Evolutionary conservation across 257 asterid species (phyloP).

Genomic region (Verbascum thapsus): DNA sequence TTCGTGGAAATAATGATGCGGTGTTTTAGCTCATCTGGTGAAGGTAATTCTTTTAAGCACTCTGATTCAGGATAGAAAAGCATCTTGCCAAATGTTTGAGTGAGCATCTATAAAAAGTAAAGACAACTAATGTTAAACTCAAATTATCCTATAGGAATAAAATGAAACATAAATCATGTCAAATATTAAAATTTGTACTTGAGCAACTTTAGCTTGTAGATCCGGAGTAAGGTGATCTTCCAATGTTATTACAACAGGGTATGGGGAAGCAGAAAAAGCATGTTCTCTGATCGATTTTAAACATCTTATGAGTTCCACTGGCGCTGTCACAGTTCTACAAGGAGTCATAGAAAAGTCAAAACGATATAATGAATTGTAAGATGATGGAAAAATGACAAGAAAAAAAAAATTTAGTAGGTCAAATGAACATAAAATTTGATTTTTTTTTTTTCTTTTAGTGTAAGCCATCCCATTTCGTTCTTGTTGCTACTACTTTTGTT

Average conservation of each 20-base stretch:
- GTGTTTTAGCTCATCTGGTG: slow-evolving; percentile 73
- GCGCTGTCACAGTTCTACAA: slow-evolving; percentile 74
- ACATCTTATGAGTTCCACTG: slow-evolving; percentile 71
- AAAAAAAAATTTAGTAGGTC: neutral
- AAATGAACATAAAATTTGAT: neutral
- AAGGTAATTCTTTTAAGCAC: slow-evolving; percentile 66
- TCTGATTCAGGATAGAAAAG: slow-evolving; percentile 62
- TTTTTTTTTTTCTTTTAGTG: neutral
- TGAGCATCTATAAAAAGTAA: slow-evolving; percentile 52
- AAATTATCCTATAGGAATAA: neutral
- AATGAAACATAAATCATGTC: slow-evolving; percentile 4
- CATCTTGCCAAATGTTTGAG: slow-evolving; percentile 66
- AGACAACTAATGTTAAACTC: slow-evolving; percentile 15
- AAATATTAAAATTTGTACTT: slow-evolving; percentile 54
- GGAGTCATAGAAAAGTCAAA: slow-evolving; percentile 16
- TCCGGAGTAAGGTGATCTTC: slow-evolving; percentile 84
- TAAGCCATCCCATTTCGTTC: too few relatives aligned
- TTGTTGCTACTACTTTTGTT: too few relatives aligned
- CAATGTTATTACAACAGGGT: slow-evolving; percentile 75
- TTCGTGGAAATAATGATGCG: slow-evolving; percentile 80
- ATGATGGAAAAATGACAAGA: neutral
- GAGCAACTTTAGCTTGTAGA: slow-evolving; percentile 85
- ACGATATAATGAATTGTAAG: neutral
- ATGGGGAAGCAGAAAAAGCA: slow-evolving; percentile 73
- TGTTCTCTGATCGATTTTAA: slow-evolving; percentile 69